Base-by-base conservation (phyloP, 805 yeast genomes). In the Torulaspora gathmanii region DNA sequence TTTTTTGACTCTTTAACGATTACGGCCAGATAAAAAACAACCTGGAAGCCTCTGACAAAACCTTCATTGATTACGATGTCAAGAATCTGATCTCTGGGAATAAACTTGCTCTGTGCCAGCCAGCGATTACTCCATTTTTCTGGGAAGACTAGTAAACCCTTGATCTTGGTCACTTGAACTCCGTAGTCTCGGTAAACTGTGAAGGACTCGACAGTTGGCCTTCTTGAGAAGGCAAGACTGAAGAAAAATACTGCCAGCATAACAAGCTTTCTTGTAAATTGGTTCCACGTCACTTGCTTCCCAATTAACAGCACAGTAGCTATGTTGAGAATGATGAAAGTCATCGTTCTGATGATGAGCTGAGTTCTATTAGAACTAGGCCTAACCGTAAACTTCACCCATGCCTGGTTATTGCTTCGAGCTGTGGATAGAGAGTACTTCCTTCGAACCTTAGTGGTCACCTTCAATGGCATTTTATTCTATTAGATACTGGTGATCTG, bases 41-140 rank as follows among this genome's bases (percentile, higher is more conserved):
- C 87, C 50, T 80, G 81, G 50, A 79, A 75, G 5, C 83, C 83
- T 44, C 71, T 71, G 35, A 47, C 45, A 58, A 86, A 85, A 0
- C 86, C 90, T 61, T 86, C 95, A 58, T 84, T 84, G 20, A 86
- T 80, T 0, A 83, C 76, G 9, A 86, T 61, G 60, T 85, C 91
- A 3, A 76, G 72, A 41, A 86, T 72, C 36, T 70, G 69, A 37
- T 73, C 75, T 30, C 71, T 64, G 0, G 89, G 83, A 9, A 83
- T 72, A 58, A 86, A 83, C 22, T 65, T 47, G 12, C 41, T 37
- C 17, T 44, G 37, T 15, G 29, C 37, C 5, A 56, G 45, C 23
- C 52, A 37, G 3, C 33, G 30, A 2, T 41, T 16, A 35, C 60
- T 59, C 33, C 50, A 23, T 1, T n/a, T 5, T 2, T 31, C 34